Base-by-base conservation (phyloP, 2,329 filamentous ascomycete genomes). In the Leptoxyphium fumago region DNA sequence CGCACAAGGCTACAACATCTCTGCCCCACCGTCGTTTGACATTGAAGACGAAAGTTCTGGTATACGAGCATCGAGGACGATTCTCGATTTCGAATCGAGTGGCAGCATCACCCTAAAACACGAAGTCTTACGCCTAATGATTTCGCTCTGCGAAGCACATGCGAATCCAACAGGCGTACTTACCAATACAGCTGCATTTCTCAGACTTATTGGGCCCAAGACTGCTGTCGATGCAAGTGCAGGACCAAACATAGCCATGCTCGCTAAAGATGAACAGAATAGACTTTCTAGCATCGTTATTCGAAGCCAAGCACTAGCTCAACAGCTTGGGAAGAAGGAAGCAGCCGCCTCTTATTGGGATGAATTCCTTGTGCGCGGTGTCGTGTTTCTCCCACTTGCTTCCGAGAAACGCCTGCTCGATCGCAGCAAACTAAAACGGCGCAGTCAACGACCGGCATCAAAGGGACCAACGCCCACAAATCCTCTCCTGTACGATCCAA, bases 401-500 rank as follows among this genome's bases (percentile, higher is more conserved):
- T 45, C 46, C 2, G 38, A 43, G 14, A 47, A 44, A 36, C 46
- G 42, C 18, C 46, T 58, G 18, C 46, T 58, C 10, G 48, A 52
- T 40, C 49, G 38, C 11, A 14, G n/a, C 10, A 14, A n/a, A 41
- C 11, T 17, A 9, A 15, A 36, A 9, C 32, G 38, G 13, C 13
- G 5, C 11, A 17, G 38, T 6, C 14, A 40, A 40, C 13, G 38
- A 40, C 38, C 38, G 17, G 38, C 11, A 13, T 40, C 38, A 11
- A 17, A 28, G 18, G 14, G 13, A 13, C 18, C 38, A 18, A 43
- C 43, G 15, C 43, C 36, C 43, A 65, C 72, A 50, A 86, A 91
- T 48, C 91, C 91, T 0, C 94, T 98, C 54, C 84, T 98, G 45
- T 94, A 96, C 59, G 95, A 95, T 56, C 86, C 91, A 0, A 96